A percentile compares a stretch with the other conserved stretches of the same genome.
These are phyloP conservation scores for Colletotrichum sp. DNA, from an alignment of 2,329 filamentous ascomycete species.

Conservation along the genomic window DNA sequence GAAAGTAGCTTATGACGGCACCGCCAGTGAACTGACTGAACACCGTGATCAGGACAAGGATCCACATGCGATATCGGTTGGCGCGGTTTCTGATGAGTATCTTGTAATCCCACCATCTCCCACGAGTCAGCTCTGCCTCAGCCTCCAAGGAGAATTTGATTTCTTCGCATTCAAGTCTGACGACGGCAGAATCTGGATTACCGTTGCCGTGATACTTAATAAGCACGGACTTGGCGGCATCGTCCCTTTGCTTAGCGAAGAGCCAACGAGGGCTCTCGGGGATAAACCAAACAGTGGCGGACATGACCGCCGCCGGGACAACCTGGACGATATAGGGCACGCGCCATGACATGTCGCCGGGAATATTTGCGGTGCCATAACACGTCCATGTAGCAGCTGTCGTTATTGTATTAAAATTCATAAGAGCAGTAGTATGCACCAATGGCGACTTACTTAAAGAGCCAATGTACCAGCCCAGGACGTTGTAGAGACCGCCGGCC, in stretches of 20 bases:
- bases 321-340: constrained; percentile 43
- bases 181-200: constrained; percentile 39
- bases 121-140: not conserved
- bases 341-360: constrained; percentile 27
- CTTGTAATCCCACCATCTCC: constrained; percentile 48
- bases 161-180: constrained; percentile 54
- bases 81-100: constrained; percentile 44
- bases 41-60: constrained; percentile 33
- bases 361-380: not conserved
- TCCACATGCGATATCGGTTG: constrained; percentile 33
- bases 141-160: constrained; percentile 33
- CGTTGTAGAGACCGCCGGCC: constrained; percentile 27
- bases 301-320: constrained; percentile 39
- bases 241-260: constrained; percentile 36
- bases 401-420: not conserved
- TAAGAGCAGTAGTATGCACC: not conserved
- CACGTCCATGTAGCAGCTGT: constrained; percentile 23
- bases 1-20: constrained; percentile 29
- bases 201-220: constrained; percentile 34
- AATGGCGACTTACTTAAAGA: constrained; percentile 1
- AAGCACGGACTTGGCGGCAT: constrained; percentile 36
- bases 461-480: constrained; percentile 19
- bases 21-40: constrained; percentile 52
- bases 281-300: constrained; percentile 34
- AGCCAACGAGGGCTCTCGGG: constrained; percentile 48